Evolutionary conservation across 805 yeast genomes (phyloP).

Genomic region (Ogataea pilisensis): DNA sequence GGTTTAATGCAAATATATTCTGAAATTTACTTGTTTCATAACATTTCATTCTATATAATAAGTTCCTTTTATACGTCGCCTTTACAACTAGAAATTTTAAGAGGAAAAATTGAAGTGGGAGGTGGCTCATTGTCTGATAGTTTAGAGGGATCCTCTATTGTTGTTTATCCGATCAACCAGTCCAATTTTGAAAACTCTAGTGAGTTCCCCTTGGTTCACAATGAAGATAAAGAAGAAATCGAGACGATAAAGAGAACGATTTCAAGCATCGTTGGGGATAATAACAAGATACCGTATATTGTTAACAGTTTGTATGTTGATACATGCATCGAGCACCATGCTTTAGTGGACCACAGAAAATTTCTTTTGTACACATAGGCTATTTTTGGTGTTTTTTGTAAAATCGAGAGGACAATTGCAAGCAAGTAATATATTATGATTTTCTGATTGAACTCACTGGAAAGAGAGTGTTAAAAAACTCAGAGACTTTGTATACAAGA

Average conservation of each 20-base stretch:
- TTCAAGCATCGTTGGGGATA: neutral
- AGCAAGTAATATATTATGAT: no score
- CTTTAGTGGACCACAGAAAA: neutral
- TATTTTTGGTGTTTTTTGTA: no score
- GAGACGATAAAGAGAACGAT: neutral
- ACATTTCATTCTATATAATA: constrained; percentile 33
- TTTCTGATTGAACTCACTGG: no score
- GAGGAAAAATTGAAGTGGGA: constrained; percentile 32
- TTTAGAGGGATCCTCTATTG: constrained; percentile 32
- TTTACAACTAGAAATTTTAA: constrained; percentile 12
- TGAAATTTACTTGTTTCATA: constrained; percentile 28
- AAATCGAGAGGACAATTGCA: no score
- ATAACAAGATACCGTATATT: neutral
- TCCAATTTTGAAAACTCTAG: neutral
- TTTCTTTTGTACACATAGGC: neutral
- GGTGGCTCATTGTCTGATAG: constrained; percentile 39
- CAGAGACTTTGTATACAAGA: no score
- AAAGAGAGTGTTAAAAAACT: no score
- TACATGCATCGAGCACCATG: neutral
- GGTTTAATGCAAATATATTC: neutral
- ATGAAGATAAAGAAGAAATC: neutral
- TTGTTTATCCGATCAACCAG: constrained; percentile 28
- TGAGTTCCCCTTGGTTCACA: neutral
- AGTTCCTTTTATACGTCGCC: constrained; percentile 3
- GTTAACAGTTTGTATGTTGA: neutral